Evolutionary conservation across 768 basidiomycete species (phyloP).

Genomic region (Mrakia blollopis): DNA sequence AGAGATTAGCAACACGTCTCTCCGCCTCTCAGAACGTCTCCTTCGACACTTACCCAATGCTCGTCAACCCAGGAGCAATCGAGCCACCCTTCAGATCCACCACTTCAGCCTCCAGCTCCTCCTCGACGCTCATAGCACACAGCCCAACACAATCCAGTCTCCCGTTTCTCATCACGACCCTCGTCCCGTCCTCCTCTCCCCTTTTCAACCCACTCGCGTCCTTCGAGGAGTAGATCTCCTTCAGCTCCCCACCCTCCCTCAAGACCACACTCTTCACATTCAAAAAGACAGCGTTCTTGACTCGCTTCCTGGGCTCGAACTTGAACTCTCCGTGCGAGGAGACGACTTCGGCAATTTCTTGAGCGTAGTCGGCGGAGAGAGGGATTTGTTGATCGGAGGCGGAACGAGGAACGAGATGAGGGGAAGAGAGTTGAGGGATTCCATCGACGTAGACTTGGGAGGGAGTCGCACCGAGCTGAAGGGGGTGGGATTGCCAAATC

Average conservation of each 20-base stretch:
- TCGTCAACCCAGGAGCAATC: background rate
- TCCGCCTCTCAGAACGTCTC: background rate
- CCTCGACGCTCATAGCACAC: background rate
- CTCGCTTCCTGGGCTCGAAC: background rate
- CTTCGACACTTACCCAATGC: background rate
- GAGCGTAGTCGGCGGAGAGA: conserved; percentile 63
- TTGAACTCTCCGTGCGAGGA: conserved; percentile 43
- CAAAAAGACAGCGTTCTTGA: conserved; percentile 55
- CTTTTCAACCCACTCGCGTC: background rate
- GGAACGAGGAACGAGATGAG: conserved; percentile 15
- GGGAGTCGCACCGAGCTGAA: conserved; percentile 70
- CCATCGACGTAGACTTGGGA: conserved; percentile 82
- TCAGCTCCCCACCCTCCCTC: conserved; percentile 41
- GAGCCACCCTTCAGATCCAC: background rate
- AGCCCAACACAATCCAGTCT: background rate
- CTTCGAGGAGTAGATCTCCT: conserved; percentile 21
- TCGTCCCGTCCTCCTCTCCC: background rate
- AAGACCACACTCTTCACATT: conserved; percentile 57
- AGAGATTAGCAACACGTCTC: background rate
- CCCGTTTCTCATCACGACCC: background rate
- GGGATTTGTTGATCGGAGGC: conserved; percentile 55
- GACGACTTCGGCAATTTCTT: conserved; percentile 56
- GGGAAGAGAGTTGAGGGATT: conserved; percentile 54
- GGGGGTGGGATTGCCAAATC: conserved; percentile 59
- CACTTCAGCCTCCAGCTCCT: background rate